phyloP scores from a whole-genome alignment of 352 stramenopile species.

The Globisporangium spinosum region DNA sequence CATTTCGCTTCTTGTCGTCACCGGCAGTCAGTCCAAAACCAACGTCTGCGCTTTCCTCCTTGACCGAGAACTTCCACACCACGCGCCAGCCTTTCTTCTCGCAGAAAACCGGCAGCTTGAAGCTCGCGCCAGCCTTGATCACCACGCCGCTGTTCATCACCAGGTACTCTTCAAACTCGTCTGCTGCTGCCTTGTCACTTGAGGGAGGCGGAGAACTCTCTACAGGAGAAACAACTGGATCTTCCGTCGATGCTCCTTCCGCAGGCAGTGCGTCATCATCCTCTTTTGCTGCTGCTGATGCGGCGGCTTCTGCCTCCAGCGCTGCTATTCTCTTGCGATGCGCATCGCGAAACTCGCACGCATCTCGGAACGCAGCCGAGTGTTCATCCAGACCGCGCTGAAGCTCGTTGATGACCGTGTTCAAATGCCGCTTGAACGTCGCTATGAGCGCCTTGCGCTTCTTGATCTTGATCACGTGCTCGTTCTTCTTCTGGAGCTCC shows the following conservation, averaged over 20 bases:
- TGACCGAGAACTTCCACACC: constrained; percentile 76
- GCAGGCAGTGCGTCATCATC: neutral
- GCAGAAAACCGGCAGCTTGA: constrained; percentile 70
- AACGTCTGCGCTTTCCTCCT: constrained; percentile 65
- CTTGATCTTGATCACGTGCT: constrained; percentile 32
- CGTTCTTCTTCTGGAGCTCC: constrained; percentile 37
- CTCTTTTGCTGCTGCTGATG: neutral
- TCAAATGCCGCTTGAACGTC: constrained; percentile 38
- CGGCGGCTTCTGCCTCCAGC: neutral
- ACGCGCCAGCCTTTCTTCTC: constrained; percentile 57
- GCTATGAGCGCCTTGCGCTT: constrained; percentile 36
- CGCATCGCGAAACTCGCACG: constrained; percentile 52
- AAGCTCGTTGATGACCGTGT: constrained; percentile 39
- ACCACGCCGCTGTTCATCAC: constrained; percentile 75
- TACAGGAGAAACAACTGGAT: neutral
- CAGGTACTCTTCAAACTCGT: constrained; percentile 61
- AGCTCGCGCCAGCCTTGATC: constrained; percentile 71
- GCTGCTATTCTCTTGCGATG: constrained; percentile 13
- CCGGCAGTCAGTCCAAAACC: constrained; percentile 36
- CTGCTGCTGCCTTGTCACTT: neutral
- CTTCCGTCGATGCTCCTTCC: constrained; percentile 10
- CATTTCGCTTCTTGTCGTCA: neutral
- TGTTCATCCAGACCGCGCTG: constrained; percentile 56
- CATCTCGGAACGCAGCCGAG: constrained; percentile 53
- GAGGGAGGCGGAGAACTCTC: neutral